These are phyloP conservation scores for Singerocomus inundabilis DNA, from an alignment of 1,284 basidiomycete genomes.

Conservation along the genomic window DNA sequence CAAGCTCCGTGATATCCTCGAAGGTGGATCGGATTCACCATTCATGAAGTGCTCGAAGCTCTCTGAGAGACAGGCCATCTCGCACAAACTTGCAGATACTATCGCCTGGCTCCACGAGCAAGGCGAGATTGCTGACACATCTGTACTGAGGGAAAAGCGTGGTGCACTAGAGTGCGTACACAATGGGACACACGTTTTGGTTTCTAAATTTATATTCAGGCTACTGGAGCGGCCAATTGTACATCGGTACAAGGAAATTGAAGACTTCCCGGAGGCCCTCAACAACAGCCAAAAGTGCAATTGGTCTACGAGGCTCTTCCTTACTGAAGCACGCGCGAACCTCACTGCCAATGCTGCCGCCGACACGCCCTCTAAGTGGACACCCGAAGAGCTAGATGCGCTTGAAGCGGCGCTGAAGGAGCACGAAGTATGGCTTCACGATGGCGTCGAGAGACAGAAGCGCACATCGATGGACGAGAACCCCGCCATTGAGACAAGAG, in stretches of 20 bases:
- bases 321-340: slow-evolving; percentile 75
- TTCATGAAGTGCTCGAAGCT: slow-evolving; percentile 79
- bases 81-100: slow-evolving; percentile 65
- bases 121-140: slow-evolving; percentile 81
- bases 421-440: slow-evolving; percentile 78
- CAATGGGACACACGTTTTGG: background rate
- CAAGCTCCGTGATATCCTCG: slow-evolving; percentile 80
- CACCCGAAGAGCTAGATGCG: slow-evolving; percentile 72
- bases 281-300: slow-evolving; percentile 82
- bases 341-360: slow-evolving; percentile 57
- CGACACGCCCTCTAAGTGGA: slow-evolving; percentile 73
- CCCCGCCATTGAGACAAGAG: slow-evolving; percentile 76
- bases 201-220: slow-evolving; percentile 41
- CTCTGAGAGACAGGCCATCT: slow-evolving; percentile 67
- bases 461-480: slow-evolving; percentile 69
- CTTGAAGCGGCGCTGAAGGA: slow-evolving; percentile 75
- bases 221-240: slow-evolving; percentile 79
- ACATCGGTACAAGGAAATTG: slow-evolving; percentile 83
- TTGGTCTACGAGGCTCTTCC: slow-evolving; percentile 77
- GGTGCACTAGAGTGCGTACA: slow-evolving; percentile 73
- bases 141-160: slow-evolving; percentile 71
- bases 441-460: slow-evolving; percentile 80
- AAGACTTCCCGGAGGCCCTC: slow-evolving; percentile 69
- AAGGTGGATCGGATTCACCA: slow-evolving; percentile 62
- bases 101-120: slow-evolving; percentile 84